Base-by-base conservation (phyloP, 208 protist genomes). In the Crithidia acanthocephali region DNA sequence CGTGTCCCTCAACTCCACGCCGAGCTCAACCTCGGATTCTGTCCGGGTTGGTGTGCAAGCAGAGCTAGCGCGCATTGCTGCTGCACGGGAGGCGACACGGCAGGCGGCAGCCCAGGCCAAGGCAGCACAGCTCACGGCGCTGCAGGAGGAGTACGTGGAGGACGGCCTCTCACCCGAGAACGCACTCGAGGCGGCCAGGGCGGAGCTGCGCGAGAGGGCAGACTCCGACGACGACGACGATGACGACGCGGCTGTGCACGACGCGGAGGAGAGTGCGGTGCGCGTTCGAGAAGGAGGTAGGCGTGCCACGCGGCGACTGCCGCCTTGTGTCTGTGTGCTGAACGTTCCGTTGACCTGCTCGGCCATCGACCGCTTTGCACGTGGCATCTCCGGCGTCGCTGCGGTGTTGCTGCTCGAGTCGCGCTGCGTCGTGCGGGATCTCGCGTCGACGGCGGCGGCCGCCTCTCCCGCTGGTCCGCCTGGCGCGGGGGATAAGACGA, bases 61-160 rank as follows among this genome's bases (percentile, higher is more conserved):
- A 22, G 84, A 92, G 37, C 85, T 82, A 23, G 66, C 81, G 15
- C 81, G 77, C 25, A 81, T 92, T n/a, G 87, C 80, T 2, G 68
- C 84, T 4, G 40, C 64, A 1, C 80, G 86, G 0, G 85, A 91
- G 48, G 48, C 77, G 47, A 73, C 64, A 16, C 74, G 80, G 32
- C 78, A 69, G 16, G 75, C 68, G 10, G 76, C 68, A 15, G 61
- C 52, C 18, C 56, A 56, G 55, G 86, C 82, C 18, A 71, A 61
- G 9, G 71, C 57, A 37, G 72, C 70, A 13, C 72, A 73, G 32
- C 57, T 89, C 7, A 28, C 76, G 3, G 61, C 64, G 1, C 59
- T 92, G 15, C 65, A 79, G 27, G 68, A 50, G 30, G 76, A 91
- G 52, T 94, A 90, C 74, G 37, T 89, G 52, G 91, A 96, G 69